Evolutionary conservation across 2,329 filamentous ascomycete genomes (phyloP), one percentile per base, ranked within the genome.

Genomic region (Bimuria novae-zelandiae): DNA sequence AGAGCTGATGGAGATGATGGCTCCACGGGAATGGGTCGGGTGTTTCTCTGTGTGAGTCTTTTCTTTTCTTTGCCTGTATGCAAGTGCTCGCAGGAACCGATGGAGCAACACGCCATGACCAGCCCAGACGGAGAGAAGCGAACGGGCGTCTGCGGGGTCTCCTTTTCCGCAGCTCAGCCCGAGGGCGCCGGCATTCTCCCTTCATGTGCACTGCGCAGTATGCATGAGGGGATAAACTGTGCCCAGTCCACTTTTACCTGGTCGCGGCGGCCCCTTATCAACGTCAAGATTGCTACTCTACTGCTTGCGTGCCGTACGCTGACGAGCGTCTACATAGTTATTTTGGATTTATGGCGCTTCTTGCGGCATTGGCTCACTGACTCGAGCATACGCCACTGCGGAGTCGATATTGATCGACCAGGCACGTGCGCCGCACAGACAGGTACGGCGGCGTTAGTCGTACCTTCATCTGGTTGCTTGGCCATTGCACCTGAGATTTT

Each of bases 11-110:
- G 51, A 61, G 7, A 49, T 73, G 37, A 65, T 79, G 74, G 61
- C 65, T n/a, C 21, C 60, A 12, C 59, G 65, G 29, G 74, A 79
- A 55, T 77, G 76, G 77, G 63, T 63, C 23, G 61, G 68, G 22
- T 73, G 69, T 55, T 71, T 67, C 11, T 72, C 63, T 16, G 61
- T 70, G 69, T 79, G 73, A 72, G 76, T 77, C 7, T 65, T 55
- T 46, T 40, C 52, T 54, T 49, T 35, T 33, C n/a, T 21, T 17
- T 22, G 10, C 11, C 8, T 35, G 19, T 17, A 37, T 43, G 37
- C 29, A 37, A n/a, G 23, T 23, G 49, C 47, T 44, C 41, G 35
- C 42, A 51, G 29, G 45, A 44, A 32, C 41, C 49, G 39, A 55
- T 45, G 36, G 52, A 60, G 52, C 57, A 55, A 21, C 46, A 39